These are phyloP conservation scores for Xerocomellus chrysenteron DNA, from an alignment of 768 basidiomycete species.

Conservation along the genomic window DNA sequence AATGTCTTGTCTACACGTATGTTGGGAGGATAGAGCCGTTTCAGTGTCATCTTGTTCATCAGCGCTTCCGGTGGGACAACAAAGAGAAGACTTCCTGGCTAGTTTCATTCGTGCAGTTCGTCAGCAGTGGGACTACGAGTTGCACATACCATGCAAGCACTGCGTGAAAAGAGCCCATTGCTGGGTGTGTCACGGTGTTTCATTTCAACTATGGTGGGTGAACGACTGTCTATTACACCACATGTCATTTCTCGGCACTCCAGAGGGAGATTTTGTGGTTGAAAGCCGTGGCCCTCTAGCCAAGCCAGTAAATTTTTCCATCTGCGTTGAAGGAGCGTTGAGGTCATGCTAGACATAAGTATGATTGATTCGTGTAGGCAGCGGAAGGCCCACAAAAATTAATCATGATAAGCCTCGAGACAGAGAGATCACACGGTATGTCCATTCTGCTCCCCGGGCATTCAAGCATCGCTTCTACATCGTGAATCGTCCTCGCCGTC, in stretches of 20 bases:
- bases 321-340: slow-evolving; percentile 11
- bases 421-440: slow-evolving; percentile 4
- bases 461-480: neutral
- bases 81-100: slow-evolving; percentile 62
- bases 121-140: neutral
- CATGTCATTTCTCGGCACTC: slow-evolving; percentile 48
- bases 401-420: neutral
- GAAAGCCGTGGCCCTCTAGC: slow-evolving; percentile 51
- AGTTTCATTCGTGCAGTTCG: slow-evolving; percentile 13
- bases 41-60: slow-evolving; percentile 71
- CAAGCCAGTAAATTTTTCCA: slow-evolving; percentile 55
- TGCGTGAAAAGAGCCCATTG: slow-evolving; percentile 62
- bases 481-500: neutral
- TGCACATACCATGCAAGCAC: slow-evolving; percentile 41
- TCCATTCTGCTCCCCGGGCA: neutral
- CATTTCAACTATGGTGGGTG: slow-evolving; percentile 2
- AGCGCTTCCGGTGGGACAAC: slow-evolving; percentile 67
- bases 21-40: slow-evolving; percentile 50
- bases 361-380: no score
- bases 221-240: slow-evolving; percentile 29
- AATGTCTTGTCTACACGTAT: slow-evolving; percentile 28
- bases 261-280: slow-evolving; percentile 44
- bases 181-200: slow-evolving; percentile 45
- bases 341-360: neutral
- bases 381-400: no score